Evolutionary conservation across 495 filamentous ascomycete genomes (phyloP), one percentile per base, ranked within the genome.

Genomic region (Sordaria brevicollis): DNA sequence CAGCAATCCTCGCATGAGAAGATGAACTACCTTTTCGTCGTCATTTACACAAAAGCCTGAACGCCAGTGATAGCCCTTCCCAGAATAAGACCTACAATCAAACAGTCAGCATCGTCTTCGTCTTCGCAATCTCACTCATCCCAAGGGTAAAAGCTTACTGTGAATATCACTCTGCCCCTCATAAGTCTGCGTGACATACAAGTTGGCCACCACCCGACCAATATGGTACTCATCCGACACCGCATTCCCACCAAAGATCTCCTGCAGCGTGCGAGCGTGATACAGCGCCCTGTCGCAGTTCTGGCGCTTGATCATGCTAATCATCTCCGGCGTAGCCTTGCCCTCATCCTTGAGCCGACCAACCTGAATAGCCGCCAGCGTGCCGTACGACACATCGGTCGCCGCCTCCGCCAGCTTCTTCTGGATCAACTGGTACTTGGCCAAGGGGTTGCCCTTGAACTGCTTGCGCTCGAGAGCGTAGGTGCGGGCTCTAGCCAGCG

Each of bases 91-190:
- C 84, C 86, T 89, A 72, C 43, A 1, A 39, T 11, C 3, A 15
- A 57, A 8, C 5, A n/a, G 71, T 78, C 35, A 77, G 69, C 41
- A 66, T 17, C 11, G 13, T 57, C 5, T 6, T 15, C 11, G 21
- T 38, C 43, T 17, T 17, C 3, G 15, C 11, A 37, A 5, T 19
- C 25, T 17, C 13, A 5, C 10, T 11, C 21, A 54, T 2, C n/a
- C 19, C 10, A 35, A 36, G 29, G 31, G 43, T 68, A 19, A 68
- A 69, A 86, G n/a, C 92, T 87, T 81, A 95, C 93, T 85, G 78
- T 97, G 94, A 73, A 97, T 97, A 81, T 98, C 94, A 72, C 93
- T 96, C 79, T 97, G 94, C 8, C 94, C 94, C 81, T 97, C 95
- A 72, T 99, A 99, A 1, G 94, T 98, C 79, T 97, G 94, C 57